Evolutionary conservation across 2,329 filamentous ascomycete species (phyloP).

Genomic region (Epichloe hybrida): DNA sequence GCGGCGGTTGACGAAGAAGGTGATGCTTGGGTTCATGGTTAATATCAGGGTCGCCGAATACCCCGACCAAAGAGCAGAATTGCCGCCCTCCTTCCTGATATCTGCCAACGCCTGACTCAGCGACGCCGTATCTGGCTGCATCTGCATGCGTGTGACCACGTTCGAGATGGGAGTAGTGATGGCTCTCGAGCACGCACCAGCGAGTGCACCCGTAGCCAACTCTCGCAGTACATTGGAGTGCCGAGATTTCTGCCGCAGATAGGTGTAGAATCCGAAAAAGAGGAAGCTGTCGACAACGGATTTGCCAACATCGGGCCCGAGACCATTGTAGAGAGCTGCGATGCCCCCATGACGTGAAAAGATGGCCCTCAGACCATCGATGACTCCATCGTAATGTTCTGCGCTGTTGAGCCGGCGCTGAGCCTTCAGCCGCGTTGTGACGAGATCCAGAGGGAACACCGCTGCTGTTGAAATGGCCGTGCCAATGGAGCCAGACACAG

Average conservation of each 20-base stretch:
- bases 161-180: constrained; percentile 73
- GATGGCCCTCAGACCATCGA: constrained; percentile 59
- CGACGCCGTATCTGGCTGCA: constrained; percentile 34
- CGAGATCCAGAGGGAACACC: constrained; percentile 70
- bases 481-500: constrained; percentile 63
- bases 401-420: constrained; percentile 44
- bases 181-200: constrained; percentile 61
- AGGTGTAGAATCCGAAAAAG: constrained; percentile 72
- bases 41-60: constrained; percentile 70
- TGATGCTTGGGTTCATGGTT: constrained; percentile 75
- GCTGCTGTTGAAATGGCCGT: constrained; percentile 66
- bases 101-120: constrained; percentile 45
- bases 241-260: constrained; percentile 26
- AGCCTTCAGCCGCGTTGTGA: constrained; percentile 71
- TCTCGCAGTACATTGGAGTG: constrained; percentile 54
- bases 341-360: constrained; percentile 55
- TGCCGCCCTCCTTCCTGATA: constrained; percentile 56
- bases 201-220: constrained; percentile 57
- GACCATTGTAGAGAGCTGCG: constrained; percentile 54
- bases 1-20: constrained; percentile 68
- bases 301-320: constrained; percentile 51
- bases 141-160: constrained; percentile 72
- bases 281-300: constrained; percentile 65
- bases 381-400: constrained; percentile 47
- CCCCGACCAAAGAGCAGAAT: constrained; percentile 73